Base-by-base conservation (phyloP, 768 basidiomycete species). In the Tubosaeta brunneosetosa region DNA sequence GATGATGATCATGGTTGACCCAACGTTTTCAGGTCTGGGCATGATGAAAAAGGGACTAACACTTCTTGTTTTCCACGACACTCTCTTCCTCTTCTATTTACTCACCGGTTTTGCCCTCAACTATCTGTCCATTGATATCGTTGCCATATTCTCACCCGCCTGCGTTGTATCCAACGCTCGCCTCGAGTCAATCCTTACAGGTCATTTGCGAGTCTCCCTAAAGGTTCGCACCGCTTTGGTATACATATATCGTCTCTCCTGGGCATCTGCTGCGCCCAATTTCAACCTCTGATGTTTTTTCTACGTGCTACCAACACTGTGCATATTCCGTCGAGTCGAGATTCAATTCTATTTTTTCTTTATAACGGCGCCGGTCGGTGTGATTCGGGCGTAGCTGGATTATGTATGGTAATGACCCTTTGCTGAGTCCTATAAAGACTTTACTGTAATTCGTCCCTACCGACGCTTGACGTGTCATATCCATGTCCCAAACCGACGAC, bases 11-110 rank as follows among this genome's bases (percentile, higher is more conserved):
- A 10, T 43, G 36, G 37, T 57, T 57, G 22, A 63, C 44, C 61
- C 38, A 59, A 41, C 41, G 17, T 51, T 47, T 56, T 19, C 57
- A 92, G 90, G 89, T 92, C 51, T 92, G 90, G 90, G 90, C 90
- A 75, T 92, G 77, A 82, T 68, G 61, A 61, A 63, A 63, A 59
- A 46, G 55, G 44, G 57, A 60, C 58, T 49, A 53, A 52, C 44
- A 52, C 44, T 59, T 61, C 55, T 66, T 66, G 55, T 47, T 64
- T 66, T 57, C 44, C 33, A 47, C 55, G 31, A 63, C 66, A 33
- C 48, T 63, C 65, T 43, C 55, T 66, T 48, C 46, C 31, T 50
- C 66, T 55, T 55, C 61, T 54, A 55, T 61, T 65, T 57, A 56
- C 51, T 48, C 54, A 40, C 41, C 17, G 38, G 32, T 65, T 65